Base-by-base conservation (phyloP, 2,329 filamentous ascomycete species). In the Neoarthrinium moseri region DNA sequence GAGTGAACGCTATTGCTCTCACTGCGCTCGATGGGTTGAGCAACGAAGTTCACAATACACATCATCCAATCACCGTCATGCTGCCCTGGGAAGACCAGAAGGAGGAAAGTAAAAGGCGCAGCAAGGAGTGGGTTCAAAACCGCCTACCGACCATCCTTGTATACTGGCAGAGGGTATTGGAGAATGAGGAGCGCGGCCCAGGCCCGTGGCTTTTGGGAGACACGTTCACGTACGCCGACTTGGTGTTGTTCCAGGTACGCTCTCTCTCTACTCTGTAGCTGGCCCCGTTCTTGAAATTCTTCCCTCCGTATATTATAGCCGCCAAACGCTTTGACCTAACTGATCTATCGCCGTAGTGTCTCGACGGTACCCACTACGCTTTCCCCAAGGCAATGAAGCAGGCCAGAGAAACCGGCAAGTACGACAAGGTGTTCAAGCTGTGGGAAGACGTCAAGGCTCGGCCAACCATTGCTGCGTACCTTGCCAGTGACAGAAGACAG, bases 61-160 rank as follows among this genome's bases (percentile, higher is more conserved):
- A 91, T 60, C 87, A 91, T 57, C 87, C 87, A 0, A 69, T 88
- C 44, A 72, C 78, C 4, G 59, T 68, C 0, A 60, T 60, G 4
- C 59, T 76, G 4, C 84, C 82, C 61, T 91, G 89, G 53, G 85
- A 89, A 57, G 84, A 90, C n/a, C 87, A 91, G 66, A 88, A 84
- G 61, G 68, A 73, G 2, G 87, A 88, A 61, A 74, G 82, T 15
- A 66, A 80, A 56, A 72, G 71, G 50, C 77, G 75, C 49, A 73
- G 80, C 3, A 69, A 69, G 33, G 73, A 81, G 45, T 88, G 83
- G 50, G 66, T 81, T 6, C 68, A 76, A 47, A 73, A 70, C 29
- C 72, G 87, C 1, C 70, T 91, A 15, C 86, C 87, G 12, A 89
- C 87, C 65, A 88, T 83, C 58, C 66, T 91, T 13, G 72, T 65